Evolutionary conservation across 345 rosid species (phyloP).

Genomic region (Luvunga scandens): DNA sequence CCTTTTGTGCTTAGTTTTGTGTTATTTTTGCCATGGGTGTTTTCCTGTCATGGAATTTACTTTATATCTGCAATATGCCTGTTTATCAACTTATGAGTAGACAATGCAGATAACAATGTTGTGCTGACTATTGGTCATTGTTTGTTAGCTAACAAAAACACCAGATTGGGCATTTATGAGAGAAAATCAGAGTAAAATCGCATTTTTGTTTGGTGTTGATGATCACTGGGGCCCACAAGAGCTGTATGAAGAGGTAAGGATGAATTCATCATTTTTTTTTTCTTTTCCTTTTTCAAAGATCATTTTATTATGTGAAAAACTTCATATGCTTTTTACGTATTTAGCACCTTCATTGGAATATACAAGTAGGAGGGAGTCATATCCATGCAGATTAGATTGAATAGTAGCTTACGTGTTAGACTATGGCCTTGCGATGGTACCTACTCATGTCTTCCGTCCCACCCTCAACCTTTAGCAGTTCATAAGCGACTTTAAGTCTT

Average conservation of each 20-base stretch:
- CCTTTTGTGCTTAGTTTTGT: background rate
- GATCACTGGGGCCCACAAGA: conserved; percentile 90
- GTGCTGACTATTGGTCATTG: conserved; percentile 23
- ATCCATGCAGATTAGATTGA: background rate
- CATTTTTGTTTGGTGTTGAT: conserved; percentile 67
- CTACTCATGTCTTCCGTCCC: no score
- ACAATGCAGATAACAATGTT: background rate
- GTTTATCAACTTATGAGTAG: background rate
- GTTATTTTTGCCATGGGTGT: background rate
- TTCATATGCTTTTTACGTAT: background rate
- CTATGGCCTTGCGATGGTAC: no score
- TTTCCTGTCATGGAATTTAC: background rate
- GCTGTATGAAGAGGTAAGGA: conserved; percentile 68
- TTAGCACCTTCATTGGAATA: background rate
- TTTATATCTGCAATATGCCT: background rate
- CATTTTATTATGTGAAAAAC: conserved; percentile 3
- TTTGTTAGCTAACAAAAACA: conserved; percentile 55
- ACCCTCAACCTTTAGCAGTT: no score
- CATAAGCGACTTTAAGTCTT: no score
- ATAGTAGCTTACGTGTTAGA: background rate
- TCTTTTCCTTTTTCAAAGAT: background rate
- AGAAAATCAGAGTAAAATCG: conserved; percentile 49
- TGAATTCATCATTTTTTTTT: background rate
- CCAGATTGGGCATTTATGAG: conserved; percentile 79
- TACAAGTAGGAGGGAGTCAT: background rate